Conservation (phyloP, 2,329 filamentous ascomycete species). For the Botrytis aclada region DNA sequence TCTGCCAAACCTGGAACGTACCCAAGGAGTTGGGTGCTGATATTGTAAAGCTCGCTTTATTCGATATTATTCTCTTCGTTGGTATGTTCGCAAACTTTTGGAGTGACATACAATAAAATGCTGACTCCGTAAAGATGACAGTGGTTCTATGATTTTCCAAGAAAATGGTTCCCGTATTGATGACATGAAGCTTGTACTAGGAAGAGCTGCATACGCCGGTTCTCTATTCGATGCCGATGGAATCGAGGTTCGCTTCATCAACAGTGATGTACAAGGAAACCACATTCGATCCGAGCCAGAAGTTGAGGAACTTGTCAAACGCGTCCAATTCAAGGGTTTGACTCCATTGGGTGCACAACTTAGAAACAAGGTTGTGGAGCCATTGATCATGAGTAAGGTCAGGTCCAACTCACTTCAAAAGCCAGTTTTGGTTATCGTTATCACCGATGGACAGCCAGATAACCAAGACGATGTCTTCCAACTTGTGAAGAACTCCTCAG, state of each 20-base stretch:
- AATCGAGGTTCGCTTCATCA: slow-evolving; percentile 68
- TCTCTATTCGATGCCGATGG: slow-evolving; percentile 69
- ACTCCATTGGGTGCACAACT: slow-evolving; percentile 65
- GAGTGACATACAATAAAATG: slow-evolving; percentile 4
- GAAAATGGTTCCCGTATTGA: slow-evolving; percentile 65
- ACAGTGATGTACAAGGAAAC: slow-evolving; percentile 52
- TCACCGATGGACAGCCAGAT: slow-evolving; percentile 19
- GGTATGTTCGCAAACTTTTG: slow-evolving; percentile 25
- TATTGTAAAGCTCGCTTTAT: slow-evolving; percentile 38
- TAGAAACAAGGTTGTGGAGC: slow-evolving; percentile 60
- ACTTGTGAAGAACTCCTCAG: slow-evolving; percentile 3
- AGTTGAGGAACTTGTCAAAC: slow-evolving; percentile 54
- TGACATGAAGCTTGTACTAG: slow-evolving; percentile 62
- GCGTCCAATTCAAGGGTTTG: slow-evolving; percentile 61
- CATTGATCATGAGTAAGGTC: slow-evolving; percentile 48
- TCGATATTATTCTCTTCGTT: slow-evolving; percentile 36
- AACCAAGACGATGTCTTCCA: slow-evolving; percentile 17
- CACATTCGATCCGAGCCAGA: slow-evolving; percentile 56
- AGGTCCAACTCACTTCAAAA: slow-evolving; percentile 10
- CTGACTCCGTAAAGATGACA: slow-evolving; percentile 50
- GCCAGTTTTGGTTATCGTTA: slow-evolving; percentile 16
- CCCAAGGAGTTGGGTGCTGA: slow-evolving; percentile 37
- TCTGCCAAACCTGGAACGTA: slow-evolving; percentile 34
- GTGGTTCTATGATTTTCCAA: slow-evolving; percentile 67
- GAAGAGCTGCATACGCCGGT: slow-evolving; percentile 60